Conservation (phyloP, 768 basidiomycete genomes). For the Leccinum pellstonianum region DNA sequence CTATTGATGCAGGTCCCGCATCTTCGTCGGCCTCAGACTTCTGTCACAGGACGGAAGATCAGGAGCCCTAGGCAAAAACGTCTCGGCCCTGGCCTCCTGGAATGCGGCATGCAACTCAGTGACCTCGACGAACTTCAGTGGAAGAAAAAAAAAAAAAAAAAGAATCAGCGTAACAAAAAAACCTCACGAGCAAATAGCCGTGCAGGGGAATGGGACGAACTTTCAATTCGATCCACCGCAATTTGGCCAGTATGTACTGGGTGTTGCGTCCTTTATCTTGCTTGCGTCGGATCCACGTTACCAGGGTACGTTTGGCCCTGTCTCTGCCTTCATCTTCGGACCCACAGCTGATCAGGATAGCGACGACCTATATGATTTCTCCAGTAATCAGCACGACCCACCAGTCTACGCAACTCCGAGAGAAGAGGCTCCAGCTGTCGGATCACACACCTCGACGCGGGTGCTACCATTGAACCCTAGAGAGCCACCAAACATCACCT, state of each 20-base stretch:
- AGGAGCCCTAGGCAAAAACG: slow-evolving; percentile 25
- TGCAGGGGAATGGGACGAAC: slow-evolving; percentile 6
- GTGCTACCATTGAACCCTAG: slow-evolving; percentile 27
- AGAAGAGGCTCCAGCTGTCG: not conserved
- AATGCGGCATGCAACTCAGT: slow-evolving; percentile 28
- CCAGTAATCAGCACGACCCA: not conserved
- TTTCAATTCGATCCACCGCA: slow-evolving; percentile 30
- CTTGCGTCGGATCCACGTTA: slow-evolving; percentile 30
- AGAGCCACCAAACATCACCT: slow-evolving; percentile 20
- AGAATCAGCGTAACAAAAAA: not conserved
- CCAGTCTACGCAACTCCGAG: not conserved
- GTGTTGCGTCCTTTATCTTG: slow-evolving; percentile 30
- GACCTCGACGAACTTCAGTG: slow-evolving; percentile 31
- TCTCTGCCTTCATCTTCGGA: slow-evolving; percentile 30
- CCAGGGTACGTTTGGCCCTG: slow-evolving; percentile 28
- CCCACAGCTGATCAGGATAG: slow-evolving; percentile 18
- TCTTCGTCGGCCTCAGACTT: not conserved
- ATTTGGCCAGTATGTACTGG: slow-evolving; percentile 29
- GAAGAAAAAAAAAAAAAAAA: not conserved
- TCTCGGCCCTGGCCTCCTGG: slow-evolving; percentile 32
- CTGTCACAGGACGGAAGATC: slow-evolving; percentile 21
- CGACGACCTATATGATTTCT: slow-evolving; percentile 24
- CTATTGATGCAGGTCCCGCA: not conserved
- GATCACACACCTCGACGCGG: slow-evolving; percentile 26
- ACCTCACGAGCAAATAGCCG: not conserved